A percentile compares a stretch with the other conserved stretches of the same genome.
Evolutionary conservation across 106 monocot genomes (phyloP).

Genomic region (Phalaenopsis aphrodite): DNA sequence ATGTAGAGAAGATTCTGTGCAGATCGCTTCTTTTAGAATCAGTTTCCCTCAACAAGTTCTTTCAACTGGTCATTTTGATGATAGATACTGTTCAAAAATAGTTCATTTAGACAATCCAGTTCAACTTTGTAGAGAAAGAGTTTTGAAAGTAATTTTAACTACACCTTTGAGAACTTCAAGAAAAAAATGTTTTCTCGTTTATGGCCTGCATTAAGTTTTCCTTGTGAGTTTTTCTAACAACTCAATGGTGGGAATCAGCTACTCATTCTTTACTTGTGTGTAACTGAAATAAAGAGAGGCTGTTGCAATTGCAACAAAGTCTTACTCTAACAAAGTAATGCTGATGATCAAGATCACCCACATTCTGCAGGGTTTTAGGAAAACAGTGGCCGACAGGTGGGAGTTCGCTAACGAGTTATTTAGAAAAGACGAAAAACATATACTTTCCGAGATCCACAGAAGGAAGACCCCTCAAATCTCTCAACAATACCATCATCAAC

Average conservation of each 20-base stretch:
- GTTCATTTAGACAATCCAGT: neutral
- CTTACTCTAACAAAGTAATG: neutral
- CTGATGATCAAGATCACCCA: neutral
- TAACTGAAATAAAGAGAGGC: neutral
- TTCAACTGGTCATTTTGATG: neutral
- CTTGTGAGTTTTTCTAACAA: neutral
- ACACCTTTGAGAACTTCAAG: neutral
- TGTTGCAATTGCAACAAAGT: neutral
- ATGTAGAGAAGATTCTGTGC: too few relatives aligned
- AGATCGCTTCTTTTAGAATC: neutral
- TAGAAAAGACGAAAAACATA: constrained; percentile 40
- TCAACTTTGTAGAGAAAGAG: neutral
- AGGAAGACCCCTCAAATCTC: constrained; percentile 27
- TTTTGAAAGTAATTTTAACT: too few relatives aligned
- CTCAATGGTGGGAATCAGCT: neutral
- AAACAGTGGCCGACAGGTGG: constrained; percentile 48
- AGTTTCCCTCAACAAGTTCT: neutral
- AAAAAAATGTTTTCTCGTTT: neutral
- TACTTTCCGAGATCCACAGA: constrained; percentile 48
- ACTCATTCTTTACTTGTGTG: neutral
- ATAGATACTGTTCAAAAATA: neutral
- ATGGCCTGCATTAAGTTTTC: neutral
- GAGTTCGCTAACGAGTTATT: constrained; percentile 52
- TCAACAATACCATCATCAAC: neutral
- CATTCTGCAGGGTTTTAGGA: constrained; percentile 38